These are phyloP conservation scores for Dorcoceras hygrometricum DNA, from an alignment of 257 asterid genomes.

Conservation along the genomic window DNA sequence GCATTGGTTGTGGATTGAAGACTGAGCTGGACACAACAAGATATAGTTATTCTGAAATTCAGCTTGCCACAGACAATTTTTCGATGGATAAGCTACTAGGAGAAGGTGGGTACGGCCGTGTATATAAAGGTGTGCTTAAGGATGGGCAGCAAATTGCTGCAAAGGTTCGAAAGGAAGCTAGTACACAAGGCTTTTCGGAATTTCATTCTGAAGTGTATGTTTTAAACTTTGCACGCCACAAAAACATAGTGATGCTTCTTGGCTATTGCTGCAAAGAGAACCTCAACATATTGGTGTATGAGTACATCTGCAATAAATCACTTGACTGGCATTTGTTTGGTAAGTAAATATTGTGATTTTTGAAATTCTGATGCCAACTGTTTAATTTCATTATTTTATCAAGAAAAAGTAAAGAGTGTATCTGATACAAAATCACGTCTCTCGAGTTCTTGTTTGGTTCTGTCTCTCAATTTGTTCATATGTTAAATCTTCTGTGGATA, in stretches of 20 bases:
- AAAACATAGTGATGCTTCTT: slow-evolving; percentile 79
- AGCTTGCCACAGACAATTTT: slow-evolving; percentile 65
- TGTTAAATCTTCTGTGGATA: not conserved
- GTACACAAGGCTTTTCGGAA: slow-evolving; percentile 66
- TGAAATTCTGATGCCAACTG: not conserved
- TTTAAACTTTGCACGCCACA: slow-evolving; percentile 74
- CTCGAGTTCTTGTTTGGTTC: not conserved
- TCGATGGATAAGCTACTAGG: slow-evolving; percentile 64
- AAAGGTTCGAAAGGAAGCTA: slow-evolving; percentile 76
- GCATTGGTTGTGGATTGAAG: slow-evolving; percentile 64
- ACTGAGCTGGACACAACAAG: slow-evolving; percentile 60
- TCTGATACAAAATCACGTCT: slow-evolving; percentile 10
- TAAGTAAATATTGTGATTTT: slow-evolving; percentile 24
- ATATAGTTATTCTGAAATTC: slow-evolving; percentile 66
- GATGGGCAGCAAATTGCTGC: slow-evolving; percentile 80
- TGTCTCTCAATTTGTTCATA: not conserved
- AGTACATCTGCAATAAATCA: slow-evolving; percentile 72
- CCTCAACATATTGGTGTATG: slow-evolving; percentile 67
- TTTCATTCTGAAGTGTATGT: slow-evolving; percentile 67
- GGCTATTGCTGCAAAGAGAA: slow-evolving; percentile 85
- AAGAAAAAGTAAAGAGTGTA: too few relatives aligned
- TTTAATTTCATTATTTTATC: not conserved
- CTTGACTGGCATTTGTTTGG: slow-evolving; percentile 85
- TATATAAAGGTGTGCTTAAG: slow-evolving; percentile 64
- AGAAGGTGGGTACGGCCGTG: slow-evolving; percentile 84